Evolutionary conservation across 805 yeast species (phyloP), one percentile per base, ranked within the genome.

Genomic region (Kluyveromyces aestuarii): DNA sequence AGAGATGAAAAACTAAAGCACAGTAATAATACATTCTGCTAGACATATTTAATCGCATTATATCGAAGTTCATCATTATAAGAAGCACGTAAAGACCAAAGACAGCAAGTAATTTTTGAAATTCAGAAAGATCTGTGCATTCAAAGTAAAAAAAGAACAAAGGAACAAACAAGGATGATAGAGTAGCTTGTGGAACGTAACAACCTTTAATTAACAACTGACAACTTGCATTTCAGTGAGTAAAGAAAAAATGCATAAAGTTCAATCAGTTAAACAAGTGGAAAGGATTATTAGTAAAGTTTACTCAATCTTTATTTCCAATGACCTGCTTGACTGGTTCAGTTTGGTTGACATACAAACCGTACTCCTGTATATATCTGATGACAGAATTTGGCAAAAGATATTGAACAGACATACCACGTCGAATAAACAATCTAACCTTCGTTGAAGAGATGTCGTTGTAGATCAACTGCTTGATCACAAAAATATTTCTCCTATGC

Each of bases 351-450:
- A 82, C 74, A 64, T 93, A 93, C 42, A 93, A 74, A 17, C 84
- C 82, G 64, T 93, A 91, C 61, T 93, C 96, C 63, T 89, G 95
- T 53, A 93, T 89, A 64, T 93, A 93, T 55, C 98, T 77, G 47
- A 93, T 93, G 44, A 93, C 99, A 40, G 90, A 80, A 65, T 91
- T 93, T 2, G 99, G 99, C 53, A 91, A 72, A 52, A 93, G 72
- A 63, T 93, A 93, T 63, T 91, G 98, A 17, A 93, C 97, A 51
- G 95, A 83, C 99, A 93, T 93, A 19, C 95, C 95, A 54, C 99
- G 78, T 62, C 99, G 77, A 37, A 93, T 79, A 59, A 93, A 93
- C 52, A 93, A 74, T 47, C 99, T 75, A 42, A 93, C 96, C 66
- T 93, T 93, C 0, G 99, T 93, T 1, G 97, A 89, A 19, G 89